Conservation (phyloP, 805 yeast species). For the Candida fluviatilis region DNA sequence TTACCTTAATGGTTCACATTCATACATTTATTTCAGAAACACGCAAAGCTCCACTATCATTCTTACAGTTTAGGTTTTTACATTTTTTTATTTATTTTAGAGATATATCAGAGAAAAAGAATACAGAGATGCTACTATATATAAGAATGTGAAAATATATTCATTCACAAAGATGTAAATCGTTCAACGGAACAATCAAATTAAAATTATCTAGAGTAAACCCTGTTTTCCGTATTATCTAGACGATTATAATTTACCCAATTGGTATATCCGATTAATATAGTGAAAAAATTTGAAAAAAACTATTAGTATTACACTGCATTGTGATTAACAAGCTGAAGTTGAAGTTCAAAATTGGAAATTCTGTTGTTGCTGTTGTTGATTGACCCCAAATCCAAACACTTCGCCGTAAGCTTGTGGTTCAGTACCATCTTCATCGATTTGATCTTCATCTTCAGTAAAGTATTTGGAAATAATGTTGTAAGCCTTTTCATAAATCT, state of each 20-base stretch:
- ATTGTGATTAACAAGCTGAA: too few relatives aligned
- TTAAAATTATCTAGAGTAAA: not conserved
- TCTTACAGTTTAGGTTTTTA: too few relatives aligned
- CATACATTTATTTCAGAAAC: too few relatives aligned
- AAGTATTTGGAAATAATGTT: constrained; percentile 88
- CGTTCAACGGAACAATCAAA: not conserved
- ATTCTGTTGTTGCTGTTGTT: constrained; percentile 50
- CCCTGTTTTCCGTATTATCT: not conserved
- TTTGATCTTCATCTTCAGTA: constrained; percentile 73
- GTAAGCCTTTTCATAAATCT: constrained; percentile 88
- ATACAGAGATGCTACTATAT: constrained; percentile 1
- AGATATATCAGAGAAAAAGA: constrained; percentile 1
- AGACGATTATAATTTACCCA: not conserved
- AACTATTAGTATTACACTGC: too few relatives aligned
- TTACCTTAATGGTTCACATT: too few relatives aligned
- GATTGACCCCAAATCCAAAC: constrained; percentile 79
- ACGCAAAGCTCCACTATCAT: too few relatives aligned
- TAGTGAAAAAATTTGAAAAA: not conserved
- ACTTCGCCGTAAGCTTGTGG: constrained; percentile 78
- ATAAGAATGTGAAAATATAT: not conserved
- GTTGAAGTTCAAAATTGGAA: constrained; percentile 39
- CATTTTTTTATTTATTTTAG: not conserved
- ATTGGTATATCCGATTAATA: not conserved
- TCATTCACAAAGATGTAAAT: not conserved
- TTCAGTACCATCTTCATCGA: constrained; percentile 65